These are phyloP conservation scores for Sporisorium sorghi DNA, from an alignment of 1,284 basidiomycete genomes.

Conservation along the genomic window DNA sequence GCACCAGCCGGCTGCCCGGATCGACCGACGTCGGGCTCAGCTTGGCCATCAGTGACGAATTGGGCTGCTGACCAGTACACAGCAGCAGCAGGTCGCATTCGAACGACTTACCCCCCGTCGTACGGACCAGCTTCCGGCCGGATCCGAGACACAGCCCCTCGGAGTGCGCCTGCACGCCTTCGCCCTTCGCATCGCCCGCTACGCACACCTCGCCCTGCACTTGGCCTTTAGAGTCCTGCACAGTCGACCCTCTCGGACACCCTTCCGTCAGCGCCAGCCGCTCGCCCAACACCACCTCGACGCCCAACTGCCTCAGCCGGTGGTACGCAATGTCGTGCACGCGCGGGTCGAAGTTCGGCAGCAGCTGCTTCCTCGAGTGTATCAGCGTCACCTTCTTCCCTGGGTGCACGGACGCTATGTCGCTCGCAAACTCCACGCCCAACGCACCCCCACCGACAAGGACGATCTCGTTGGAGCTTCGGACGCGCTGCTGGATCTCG, in stretches of 20 bases:
- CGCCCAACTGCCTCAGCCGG: constrained; percentile 24
- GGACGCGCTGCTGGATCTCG: too few relatives aligned
- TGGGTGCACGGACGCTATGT: constrained; percentile 48
- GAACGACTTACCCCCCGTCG: constrained; percentile 64
- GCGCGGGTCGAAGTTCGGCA: constrained; percentile 48
- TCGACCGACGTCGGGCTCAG: constrained; percentile 63
- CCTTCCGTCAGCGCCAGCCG: constrained; percentile 64
- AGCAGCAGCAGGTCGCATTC: constrained; percentile 60
- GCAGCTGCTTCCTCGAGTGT: constrained; percentile 26
- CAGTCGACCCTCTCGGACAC: constrained; percentile 61
- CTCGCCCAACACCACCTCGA: constrained; percentile 41
- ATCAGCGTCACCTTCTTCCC: constrained; percentile 46
- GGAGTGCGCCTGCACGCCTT: constrained; percentile 47
- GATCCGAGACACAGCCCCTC: constrained; percentile 55
- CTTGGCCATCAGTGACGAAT: constrained; percentile 43
- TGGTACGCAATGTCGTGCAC: constrained; percentile 40
- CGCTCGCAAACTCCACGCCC: constrained; percentile 34
- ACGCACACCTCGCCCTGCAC: constrained; percentile 34
- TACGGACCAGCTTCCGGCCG: constrained; percentile 61
- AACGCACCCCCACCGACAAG: constrained; percentile 30
- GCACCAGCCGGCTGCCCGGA: constrained; percentile 55
- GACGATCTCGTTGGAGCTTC: constrained; percentile 32
- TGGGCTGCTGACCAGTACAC: constrained; percentile 48
- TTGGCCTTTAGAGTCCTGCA: constrained; percentile 34
- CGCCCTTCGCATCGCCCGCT: constrained; percentile 52